phyloP scores from a whole-genome alignment of 371 early-diverging fungal genomes.

The Mucor velutinosus region DNA sequence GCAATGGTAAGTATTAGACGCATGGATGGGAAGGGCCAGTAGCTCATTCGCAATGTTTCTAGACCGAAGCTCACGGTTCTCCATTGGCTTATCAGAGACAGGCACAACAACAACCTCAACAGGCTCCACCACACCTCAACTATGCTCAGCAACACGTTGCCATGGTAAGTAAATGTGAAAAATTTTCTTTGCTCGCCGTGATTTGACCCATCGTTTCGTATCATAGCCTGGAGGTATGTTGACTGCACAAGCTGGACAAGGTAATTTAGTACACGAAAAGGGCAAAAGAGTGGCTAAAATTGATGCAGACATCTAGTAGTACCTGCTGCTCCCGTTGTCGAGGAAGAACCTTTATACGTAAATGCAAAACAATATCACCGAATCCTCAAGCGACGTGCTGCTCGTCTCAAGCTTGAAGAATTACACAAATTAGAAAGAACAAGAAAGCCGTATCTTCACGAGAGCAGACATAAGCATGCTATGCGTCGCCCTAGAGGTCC shows the following conservation, averaged over 20 bases:
- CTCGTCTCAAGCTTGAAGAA: slow-evolving; percentile 68
- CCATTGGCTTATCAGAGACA: slow-evolving; percentile 12
- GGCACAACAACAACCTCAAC: slow-evolving; percentile 2
- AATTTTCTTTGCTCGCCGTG: background rate
- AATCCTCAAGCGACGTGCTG: slow-evolving; percentile 83
- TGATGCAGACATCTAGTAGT: background rate
- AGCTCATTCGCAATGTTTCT: background rate
- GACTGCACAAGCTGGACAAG: slow-evolving; percentile 36
- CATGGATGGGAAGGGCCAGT: background rate
- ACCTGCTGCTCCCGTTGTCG: slow-evolving; percentile 27
- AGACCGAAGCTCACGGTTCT: slow-evolving; percentile 19
- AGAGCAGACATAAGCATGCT: slow-evolving; percentile 95
- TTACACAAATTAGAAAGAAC: slow-evolving; percentile 55
- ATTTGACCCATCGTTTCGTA: background rate
- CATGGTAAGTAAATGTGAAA: slow-evolving; percentile 4
- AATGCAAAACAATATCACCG: slow-evolving; percentile 95
- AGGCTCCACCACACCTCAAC: background rate
- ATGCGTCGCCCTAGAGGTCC: slow-evolving; percentile 94
- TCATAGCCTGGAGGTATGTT: slow-evolving; percentile 35
- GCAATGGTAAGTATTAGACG: slow-evolving; percentile 3
- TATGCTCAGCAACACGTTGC: slow-evolving; percentile 18
- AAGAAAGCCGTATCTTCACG: slow-evolving; percentile 88
- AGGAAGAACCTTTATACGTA: slow-evolving; percentile 85
- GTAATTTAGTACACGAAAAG: background rate
- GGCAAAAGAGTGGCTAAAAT: slow-evolving; percentile 19